These are phyloP conservation scores for Fistulifera solaris DNA, from an alignment of 108 stramenopile species.

Conservation along the genomic window DNA sequence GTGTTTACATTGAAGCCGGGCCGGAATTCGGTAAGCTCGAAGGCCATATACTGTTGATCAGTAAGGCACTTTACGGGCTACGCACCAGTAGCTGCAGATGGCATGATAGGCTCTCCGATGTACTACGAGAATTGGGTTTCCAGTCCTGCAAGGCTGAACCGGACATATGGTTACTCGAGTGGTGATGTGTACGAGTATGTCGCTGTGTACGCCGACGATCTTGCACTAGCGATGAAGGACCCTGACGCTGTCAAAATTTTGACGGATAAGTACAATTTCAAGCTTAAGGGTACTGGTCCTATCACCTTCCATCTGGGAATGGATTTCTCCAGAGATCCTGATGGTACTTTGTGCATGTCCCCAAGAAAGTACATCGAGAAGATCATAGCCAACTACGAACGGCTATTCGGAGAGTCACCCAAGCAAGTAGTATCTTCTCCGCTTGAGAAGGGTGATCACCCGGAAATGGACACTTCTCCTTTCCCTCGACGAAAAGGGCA, in stretches of 20 bases:
- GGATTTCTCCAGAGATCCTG: conserved; percentile 3
- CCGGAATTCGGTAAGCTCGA: conserved; percentile 26
- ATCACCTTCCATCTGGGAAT: conserved; percentile 7
- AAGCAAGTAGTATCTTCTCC: conserved; percentile 5
- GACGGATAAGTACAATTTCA: conserved; percentile 11
- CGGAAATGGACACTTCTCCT: conserved; percentile 13
- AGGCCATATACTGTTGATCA: conserved; percentile 21
- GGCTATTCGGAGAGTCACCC: conserved; percentile 21
- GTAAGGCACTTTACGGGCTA: conserved; percentile 28
- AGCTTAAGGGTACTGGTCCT: conserved; percentile 17
- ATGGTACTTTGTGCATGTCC: not conserved
- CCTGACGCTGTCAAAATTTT: conserved; percentile 1
- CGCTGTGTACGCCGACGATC: conserved; percentile 25
- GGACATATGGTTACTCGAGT: conserved; percentile 24
- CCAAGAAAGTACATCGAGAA: conserved; percentile 4
- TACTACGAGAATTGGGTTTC: conserved; percentile 16
- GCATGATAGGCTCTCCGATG: conserved; percentile 11
- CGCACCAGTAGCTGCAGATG: conserved; percentile 5
- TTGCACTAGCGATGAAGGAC: conserved; percentile 7
- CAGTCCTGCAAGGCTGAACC: conserved; percentile 23
- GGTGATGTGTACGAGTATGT: conserved; percentile 26
- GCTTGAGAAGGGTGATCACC: conserved; percentile 18
- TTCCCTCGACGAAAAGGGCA: conserved; percentile 10
- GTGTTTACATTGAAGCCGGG: conserved; percentile 31
- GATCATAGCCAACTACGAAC: conserved; percentile 6